A percentile compares a stretch with the other conserved stretches of the same genome.
Conservation (phyloP, 73 alveolate species). For the Paramecium biaurelia region DNA sequence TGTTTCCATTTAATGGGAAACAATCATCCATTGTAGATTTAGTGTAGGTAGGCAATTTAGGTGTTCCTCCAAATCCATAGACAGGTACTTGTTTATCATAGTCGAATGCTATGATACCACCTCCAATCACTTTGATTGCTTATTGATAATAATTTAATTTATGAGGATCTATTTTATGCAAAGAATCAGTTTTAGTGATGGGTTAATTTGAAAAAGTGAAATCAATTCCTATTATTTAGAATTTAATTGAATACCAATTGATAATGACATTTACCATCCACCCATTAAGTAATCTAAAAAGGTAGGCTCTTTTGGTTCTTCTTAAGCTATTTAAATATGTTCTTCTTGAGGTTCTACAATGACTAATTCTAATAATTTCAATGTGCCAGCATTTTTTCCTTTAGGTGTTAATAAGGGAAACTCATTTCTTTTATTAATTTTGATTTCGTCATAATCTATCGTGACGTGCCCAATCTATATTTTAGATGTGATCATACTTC, state of each 20-base stretch:
- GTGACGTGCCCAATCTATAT: slow-evolving; percentile 37
- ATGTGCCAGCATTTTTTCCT: slow-evolving; percentile 38
- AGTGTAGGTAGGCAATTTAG: slow-evolving; percentile 13
- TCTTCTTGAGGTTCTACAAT: neutral
- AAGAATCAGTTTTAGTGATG: neutral
- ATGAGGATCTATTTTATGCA: neutral
- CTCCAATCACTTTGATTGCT: slow-evolving; percentile 13
- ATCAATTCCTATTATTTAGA: neutral
- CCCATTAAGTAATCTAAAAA: slow-evolving; percentile 30
- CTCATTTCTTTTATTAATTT: neutral
- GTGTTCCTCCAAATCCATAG: slow-evolving; percentile 51
- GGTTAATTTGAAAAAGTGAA: slow-evolving; percentile 49
- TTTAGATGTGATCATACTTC: neutral
- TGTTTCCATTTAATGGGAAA: slow-evolving; percentile 46
- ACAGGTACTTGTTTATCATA: slow-evolving; percentile 41
- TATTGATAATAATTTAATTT: slow-evolving; percentile 35
- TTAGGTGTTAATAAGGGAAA: neutral
- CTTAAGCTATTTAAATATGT: neutral
- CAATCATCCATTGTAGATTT: slow-evolving; percentile 51
- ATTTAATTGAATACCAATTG: neutral
- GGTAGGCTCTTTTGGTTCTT: neutral
- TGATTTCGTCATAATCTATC: slow-evolving; percentile 8
- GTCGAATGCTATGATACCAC: neutral
- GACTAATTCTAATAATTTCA: neutral
- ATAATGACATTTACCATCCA: slow-evolving; percentile 23